Conservation (phyloP, 495 filamentous ascomycete species). For the Tuber aestivum region DNA sequence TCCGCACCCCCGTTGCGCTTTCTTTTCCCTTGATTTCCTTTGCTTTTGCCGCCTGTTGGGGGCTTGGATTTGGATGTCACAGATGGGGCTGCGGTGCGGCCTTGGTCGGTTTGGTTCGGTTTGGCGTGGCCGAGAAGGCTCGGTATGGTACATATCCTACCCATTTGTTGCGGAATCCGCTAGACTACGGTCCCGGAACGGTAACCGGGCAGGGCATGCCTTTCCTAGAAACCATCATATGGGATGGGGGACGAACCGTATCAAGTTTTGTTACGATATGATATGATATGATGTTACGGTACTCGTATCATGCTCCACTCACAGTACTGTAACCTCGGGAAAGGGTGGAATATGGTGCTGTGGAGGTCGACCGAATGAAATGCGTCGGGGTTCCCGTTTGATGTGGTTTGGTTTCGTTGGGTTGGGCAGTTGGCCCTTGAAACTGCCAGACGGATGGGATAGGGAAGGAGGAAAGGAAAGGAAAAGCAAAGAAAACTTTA, state of each 20-base stretch:
- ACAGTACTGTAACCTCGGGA: background rate
- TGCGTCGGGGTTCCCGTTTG: background rate
- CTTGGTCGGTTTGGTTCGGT: background rate
- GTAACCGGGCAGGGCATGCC: background rate
- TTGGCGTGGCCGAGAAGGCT: background rate
- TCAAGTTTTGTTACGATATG: background rate
- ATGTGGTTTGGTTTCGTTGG: background rate
- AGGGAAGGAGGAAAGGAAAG: background rate
- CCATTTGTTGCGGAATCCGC: background rate
- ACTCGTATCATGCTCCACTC: background rate
- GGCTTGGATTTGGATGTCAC: too few species aligned
- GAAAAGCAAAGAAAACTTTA: too few species aligned
- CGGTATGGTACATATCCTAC: background rate
- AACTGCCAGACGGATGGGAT: background rate
- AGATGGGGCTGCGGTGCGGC: too few species aligned
- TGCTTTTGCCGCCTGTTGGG: background rate
- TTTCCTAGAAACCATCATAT: slow-evolving; percentile 1
- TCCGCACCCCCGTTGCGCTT: background rate
- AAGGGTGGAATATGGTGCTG: background rate
- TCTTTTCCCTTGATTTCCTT: background rate
- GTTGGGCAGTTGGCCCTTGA: background rate
- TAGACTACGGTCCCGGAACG: too few species aligned
- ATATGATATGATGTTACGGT: background rate
- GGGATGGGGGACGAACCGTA: background rate
- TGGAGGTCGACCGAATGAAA: background rate